Evolutionary conservation across 352 stramenopile genomes (phyloP).

Genomic region (Globisporangium middletonii): DNA sequence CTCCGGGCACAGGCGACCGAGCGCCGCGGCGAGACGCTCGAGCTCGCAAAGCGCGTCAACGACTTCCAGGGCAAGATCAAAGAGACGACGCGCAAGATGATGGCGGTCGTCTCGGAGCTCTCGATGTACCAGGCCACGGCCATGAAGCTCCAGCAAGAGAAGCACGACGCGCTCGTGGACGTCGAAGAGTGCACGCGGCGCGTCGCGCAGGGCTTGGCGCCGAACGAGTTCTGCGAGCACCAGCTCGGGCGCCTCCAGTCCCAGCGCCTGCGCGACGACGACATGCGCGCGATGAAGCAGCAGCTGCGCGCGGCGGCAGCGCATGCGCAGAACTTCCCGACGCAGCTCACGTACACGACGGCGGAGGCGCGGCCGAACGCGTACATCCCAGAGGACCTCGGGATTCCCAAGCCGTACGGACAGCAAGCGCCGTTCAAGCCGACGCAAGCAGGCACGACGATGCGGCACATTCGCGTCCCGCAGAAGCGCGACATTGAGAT

Average conservation of each 20-base stretch:
- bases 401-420: constrained; percentile 92
- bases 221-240: constrained; percentile 74
- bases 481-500: constrained; percentile 91
- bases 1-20: constrained; percentile 72
- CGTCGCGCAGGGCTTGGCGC: constrained; percentile 57
- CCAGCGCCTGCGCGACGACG: constrained; percentile 45
- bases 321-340: constrained; percentile 56
- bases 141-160: constrained; percentile 93
- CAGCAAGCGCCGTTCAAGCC: constrained; percentile 91
- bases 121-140: constrained; percentile 94
- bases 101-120: constrained; percentile 92
- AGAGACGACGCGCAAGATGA: constrained; percentile 91
- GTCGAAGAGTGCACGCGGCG: constrained; percentile 61
- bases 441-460: constrained; percentile 75
- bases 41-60: constrained; percentile 87
- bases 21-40: constrained; percentile 70
- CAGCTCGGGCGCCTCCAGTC: constrained; percentile 58
- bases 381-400: constrained; percentile 91
- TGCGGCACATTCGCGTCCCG: constrained; percentile 89
- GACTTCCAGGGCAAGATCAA: constrained; percentile 88
- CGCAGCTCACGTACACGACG: constrained; percentile 82
- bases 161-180: constrained; percentile 62
- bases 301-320: constrained; percentile 30
- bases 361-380: constrained; percentile 90
- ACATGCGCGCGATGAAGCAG: constrained; percentile 34